phyloP scores from a whole-genome alignment of 305 asterid genomes.

The Fraxinus latifolia region DNA sequence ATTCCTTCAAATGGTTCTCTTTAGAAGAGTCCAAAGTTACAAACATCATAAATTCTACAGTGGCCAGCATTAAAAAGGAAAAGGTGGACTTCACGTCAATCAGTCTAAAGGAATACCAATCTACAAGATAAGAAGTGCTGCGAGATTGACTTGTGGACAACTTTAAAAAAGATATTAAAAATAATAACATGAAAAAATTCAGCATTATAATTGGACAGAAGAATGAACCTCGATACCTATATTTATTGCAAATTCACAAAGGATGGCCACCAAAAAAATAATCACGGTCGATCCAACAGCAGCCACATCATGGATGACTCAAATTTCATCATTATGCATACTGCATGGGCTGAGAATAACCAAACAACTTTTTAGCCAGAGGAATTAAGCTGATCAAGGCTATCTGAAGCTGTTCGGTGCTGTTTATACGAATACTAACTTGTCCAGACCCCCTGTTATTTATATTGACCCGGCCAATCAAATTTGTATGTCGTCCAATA shows the following conservation, averaged over 20 bases:
- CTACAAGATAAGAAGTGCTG: slow-evolving; percentile 6
- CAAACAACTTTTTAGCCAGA: slow-evolving; percentile 52
- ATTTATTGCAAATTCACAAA: slow-evolving; percentile 30
- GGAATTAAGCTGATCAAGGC: slow-evolving; percentile 71
- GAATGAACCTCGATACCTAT: slow-evolving; percentile 39
- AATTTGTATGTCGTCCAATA: slow-evolving; percentile 72
- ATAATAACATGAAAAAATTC: background rate
- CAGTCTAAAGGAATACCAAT: background rate
- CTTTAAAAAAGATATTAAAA: background rate
- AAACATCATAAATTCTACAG: background rate
- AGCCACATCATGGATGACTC: slow-evolving; percentile 20
- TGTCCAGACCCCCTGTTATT: slow-evolving; percentile 86
- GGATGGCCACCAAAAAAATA: slow-evolving; percentile 30
- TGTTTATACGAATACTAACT: slow-evolving; percentile 70
- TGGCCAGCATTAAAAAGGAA: background rate
- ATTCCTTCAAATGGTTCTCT: background rate
- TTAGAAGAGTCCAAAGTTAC: background rate
- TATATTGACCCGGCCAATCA: slow-evolving; percentile 75
- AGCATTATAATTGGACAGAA: background rate
- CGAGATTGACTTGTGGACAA: background rate
- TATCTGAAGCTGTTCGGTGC: slow-evolving; percentile 90
- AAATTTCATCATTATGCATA: slow-evolving; percentile 37
- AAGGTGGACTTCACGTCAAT: background rate
- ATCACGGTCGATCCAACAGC: slow-evolving; percentile 20
- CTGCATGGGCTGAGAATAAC: slow-evolving; percentile 53